A percentile compares a stretch with the other conserved stretches of the same genome.
phyloP scores from a whole-genome alignment of 2,329 filamentous ascomycete genomes.

The Cladosporium cucumerinum region DNA sequence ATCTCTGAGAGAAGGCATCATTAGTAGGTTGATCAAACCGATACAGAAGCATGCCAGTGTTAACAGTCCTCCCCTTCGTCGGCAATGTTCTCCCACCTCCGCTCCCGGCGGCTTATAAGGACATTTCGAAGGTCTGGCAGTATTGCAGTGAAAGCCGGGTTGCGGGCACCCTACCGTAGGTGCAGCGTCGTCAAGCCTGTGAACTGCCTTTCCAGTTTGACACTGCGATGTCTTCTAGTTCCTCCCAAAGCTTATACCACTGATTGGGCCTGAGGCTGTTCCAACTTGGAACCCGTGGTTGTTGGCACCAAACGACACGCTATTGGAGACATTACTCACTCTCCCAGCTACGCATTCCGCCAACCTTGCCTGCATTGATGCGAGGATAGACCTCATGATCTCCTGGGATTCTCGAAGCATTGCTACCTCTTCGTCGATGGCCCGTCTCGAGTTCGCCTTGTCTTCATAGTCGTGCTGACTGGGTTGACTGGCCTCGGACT shows the following conservation, averaged over 20 bases:
- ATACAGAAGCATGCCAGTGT: no score
- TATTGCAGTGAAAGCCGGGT: no score
- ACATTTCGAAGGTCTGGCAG: no score
- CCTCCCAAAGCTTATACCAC: not conserved
- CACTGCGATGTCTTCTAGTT: not conserved
- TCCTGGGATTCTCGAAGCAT: not conserved
- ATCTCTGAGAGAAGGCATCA: no score
- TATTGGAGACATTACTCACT: not conserved
- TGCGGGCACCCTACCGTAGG: no score
- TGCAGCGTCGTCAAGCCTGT: no score
- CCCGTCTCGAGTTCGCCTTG: not conserved
- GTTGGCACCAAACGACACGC: not conserved
- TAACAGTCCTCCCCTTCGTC: no score
- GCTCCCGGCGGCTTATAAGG: no score
- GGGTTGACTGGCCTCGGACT: not conserved
- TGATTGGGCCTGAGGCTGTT: not conserved
- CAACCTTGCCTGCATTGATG: not conserved
- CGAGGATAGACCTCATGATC: not conserved
- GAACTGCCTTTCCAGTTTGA: no score
- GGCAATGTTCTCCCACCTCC: no score
- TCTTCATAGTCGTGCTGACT: not conserved
- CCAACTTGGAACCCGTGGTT: not conserved
- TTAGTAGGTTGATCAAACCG: no score
- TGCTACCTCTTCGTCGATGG: not conserved
- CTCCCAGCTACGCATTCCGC: not conserved